phyloP scores from a whole-genome alignment of 352 stramenopile species.

The Phytophthora lateralis region DNA sequence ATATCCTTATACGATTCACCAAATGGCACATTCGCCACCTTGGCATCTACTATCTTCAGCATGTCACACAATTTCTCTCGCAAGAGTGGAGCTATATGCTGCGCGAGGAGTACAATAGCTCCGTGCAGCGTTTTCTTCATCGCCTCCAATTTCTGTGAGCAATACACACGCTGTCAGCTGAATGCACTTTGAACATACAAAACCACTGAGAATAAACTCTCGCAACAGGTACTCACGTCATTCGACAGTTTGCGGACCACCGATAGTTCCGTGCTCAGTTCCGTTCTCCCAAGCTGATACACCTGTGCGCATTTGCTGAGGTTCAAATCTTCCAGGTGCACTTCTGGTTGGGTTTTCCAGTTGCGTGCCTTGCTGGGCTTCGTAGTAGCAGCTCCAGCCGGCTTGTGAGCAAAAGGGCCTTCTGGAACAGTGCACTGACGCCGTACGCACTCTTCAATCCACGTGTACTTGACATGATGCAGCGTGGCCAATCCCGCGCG shows the following conservation, averaged over 20 bases:
- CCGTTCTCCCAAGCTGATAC: slow-evolving; percentile 46
- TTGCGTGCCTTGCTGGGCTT: slow-evolving; percentile 31
- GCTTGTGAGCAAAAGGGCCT: slow-evolving; percentile 44
- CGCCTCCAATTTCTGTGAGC: slow-evolving; percentile 47
- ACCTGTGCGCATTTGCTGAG: slow-evolving; percentile 48
- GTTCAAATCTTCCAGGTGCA: slow-evolving; percentile 56
- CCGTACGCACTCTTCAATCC: slow-evolving; percentile 82
- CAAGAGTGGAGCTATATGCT: slow-evolving; percentile 72
- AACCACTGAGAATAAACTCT: no score
- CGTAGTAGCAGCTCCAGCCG: slow-evolving; percentile 10
- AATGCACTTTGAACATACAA: neutral
- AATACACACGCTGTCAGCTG: slow-evolving; percentile 11
- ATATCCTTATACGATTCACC: slow-evolving; percentile 77
- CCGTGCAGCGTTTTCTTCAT: slow-evolving; percentile 62
- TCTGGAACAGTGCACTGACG: slow-evolving; percentile 62
- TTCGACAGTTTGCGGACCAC: slow-evolving; percentile 51
- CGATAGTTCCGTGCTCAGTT: slow-evolving; percentile 50
- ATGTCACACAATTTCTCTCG: slow-evolving; percentile 69
- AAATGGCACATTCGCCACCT: slow-evolving; percentile 80
- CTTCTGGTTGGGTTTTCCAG: slow-evolving; percentile 57
- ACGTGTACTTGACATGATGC: slow-evolving; percentile 74
- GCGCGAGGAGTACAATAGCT: slow-evolving; percentile 71
- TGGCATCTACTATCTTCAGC: slow-evolving; percentile 72
- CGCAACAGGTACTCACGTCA: slow-evolving; percentile 35
- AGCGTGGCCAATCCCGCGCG: slow-evolving; percentile 54